These are phyloP conservation scores for Xylaria digitata DNA, from an alignment of 2,329 filamentous ascomycete genomes.

Conservation along the genomic window DNA sequence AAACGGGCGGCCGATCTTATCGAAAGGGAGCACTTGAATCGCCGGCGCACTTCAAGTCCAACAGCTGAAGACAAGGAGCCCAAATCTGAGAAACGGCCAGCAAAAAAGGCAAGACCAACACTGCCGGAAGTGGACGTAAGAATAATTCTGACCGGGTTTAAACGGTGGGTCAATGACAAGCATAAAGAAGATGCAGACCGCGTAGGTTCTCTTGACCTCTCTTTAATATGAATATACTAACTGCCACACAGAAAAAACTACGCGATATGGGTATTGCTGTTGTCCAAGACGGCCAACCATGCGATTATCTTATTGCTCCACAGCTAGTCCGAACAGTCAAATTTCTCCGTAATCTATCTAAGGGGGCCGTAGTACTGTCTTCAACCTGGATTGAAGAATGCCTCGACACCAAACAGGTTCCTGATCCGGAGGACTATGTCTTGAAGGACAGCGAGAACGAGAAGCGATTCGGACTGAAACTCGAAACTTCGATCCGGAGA, in stretches of 20 bases:
- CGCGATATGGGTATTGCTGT: slow-evolving; percentile 85
- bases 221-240: slow-evolving; percentile 36
- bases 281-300: slow-evolving; percentile 78
- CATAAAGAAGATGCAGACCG: slow-evolving; percentile 83
- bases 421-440: slow-evolving; percentile 72
- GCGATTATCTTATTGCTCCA: slow-evolving; percentile 89
- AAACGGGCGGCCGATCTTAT: slow-evolving; percentile 70
- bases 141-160: slow-evolving; percentile 85
- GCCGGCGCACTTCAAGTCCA: slow-evolving; percentile 55
- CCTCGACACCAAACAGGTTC: slow-evolving; percentile 74
- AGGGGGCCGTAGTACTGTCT: slow-evolving; percentile 80
- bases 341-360: slow-evolving; percentile 88
- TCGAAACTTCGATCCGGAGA: slow-evolving; percentile 74
- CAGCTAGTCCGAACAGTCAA: slow-evolving; percentile 90
- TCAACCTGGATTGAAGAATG: slow-evolving; percentile 83
- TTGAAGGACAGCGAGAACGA: slow-evolving; percentile 81
- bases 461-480: slow-evolving; percentile 73
- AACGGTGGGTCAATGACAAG: slow-evolving; percentile 79
- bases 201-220: slow-evolving; percentile 62
- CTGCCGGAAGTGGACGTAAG: slow-evolving; percentile 76
- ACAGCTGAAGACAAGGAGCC: slow-evolving; percentile 44
- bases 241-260: slow-evolving; percentile 73
- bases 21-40: slow-evolving; percentile 60
- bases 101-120: slow-evolving; percentile 71
- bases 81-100: slow-evolving; percentile 64